A percentile compares a stretch with the other conserved stretches of the same genome.
Evolutionary conservation across 2,329 filamentous ascomycete genomes (phyloP).

Genomic region (Ophiocordyceps sinensis): DNA sequence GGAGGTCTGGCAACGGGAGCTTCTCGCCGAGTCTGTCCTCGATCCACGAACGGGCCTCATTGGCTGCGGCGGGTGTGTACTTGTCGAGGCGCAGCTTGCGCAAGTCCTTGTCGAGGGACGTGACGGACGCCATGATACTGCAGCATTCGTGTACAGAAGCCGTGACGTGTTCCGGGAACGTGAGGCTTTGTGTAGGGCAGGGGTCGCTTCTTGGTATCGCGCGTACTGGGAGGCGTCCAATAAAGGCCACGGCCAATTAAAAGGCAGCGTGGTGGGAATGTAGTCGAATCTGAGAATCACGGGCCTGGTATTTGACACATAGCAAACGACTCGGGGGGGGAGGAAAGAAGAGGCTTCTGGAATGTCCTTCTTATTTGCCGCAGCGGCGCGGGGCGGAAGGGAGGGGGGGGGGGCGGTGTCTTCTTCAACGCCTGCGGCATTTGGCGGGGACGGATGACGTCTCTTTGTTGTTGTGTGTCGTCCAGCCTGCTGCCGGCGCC

Average conservation of each 20-base stretch:
- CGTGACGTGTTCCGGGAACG: no score
- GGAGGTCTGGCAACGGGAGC: constrained; percentile 58
- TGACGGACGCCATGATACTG: constrained; percentile 80
- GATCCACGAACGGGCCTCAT: constrained; percentile 76
- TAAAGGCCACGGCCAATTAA: neutral
- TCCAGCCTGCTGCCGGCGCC: no score
- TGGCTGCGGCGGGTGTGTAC: constrained; percentile 82
- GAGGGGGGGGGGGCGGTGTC: no score
- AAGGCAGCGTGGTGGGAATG: constrained; percentile 4
- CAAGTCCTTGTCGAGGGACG: constrained; percentile 90
- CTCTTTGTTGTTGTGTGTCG: no score
- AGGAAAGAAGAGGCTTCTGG: neutral
- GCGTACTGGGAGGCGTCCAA: no score
- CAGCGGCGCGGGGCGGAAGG: no score
- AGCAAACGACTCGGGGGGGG: neutral
- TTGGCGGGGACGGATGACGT: no score
- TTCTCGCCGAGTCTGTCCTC: constrained; percentile 64
- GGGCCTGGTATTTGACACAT: constrained; percentile 5
- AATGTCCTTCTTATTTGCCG: neutral
- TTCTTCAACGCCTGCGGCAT: no score
- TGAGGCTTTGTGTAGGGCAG: no score
- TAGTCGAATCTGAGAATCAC: constrained; percentile 3
- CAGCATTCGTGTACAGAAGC: neutral
- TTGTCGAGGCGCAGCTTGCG: constrained; percentile 82
- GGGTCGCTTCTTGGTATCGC: no score